These are phyloP conservation scores for Pseudodiploospora longispora DNA, from an alignment of 2,329 filamentous ascomycete species.

Conservation along the genomic window DNA sequence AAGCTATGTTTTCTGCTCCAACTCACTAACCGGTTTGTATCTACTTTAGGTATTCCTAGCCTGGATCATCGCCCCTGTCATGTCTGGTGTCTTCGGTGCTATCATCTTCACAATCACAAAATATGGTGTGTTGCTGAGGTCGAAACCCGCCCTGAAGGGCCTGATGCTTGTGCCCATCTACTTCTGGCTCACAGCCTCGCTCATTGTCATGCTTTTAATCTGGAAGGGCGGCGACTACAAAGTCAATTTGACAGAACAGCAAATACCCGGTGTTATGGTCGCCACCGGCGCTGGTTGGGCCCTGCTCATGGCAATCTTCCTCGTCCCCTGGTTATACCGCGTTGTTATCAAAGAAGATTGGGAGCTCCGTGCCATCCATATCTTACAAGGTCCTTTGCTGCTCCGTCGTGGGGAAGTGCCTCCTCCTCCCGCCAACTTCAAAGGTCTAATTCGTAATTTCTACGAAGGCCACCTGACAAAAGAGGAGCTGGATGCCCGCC, in stretches of 20 bases:
- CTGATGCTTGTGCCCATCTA: slow-evolving; percentile 47
- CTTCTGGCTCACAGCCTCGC: slow-evolving; percentile 45
- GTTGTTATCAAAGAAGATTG: slow-evolving; percentile 53
- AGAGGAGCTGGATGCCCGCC: slow-evolving; percentile 40
- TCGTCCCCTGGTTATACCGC: slow-evolving; percentile 52
- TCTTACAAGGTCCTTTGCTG: slow-evolving; percentile 45
- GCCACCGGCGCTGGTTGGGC: slow-evolving; percentile 42
- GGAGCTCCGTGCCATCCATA: slow-evolving; percentile 47
- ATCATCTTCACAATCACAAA: slow-evolving; percentile 50
- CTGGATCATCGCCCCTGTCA: slow-evolving; percentile 51
- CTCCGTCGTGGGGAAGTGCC: slow-evolving; percentile 34
- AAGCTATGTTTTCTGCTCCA: neutral
- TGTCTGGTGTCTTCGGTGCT: slow-evolving; percentile 45
- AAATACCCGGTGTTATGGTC: slow-evolving; percentile 46
- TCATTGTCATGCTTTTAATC: slow-evolving; percentile 54
- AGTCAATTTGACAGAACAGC: slow-evolving; percentile 38
- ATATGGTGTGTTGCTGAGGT: slow-evolving; percentile 45
- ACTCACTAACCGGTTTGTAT: slow-evolving; percentile 32
- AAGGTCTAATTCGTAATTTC: slow-evolving; percentile 41
- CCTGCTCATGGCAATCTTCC: slow-evolving; percentile 42
- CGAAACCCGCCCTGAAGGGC: slow-evolving; percentile 44
- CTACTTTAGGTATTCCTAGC: slow-evolving; percentile 45
- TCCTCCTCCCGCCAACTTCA: slow-evolving; percentile 33
- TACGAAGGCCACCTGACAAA: slow-evolving; percentile 48
- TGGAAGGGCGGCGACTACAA: slow-evolving; percentile 41